Base-by-base conservation (phyloP, 257 asterid species). In the Leptodermis oblonga region DNA sequence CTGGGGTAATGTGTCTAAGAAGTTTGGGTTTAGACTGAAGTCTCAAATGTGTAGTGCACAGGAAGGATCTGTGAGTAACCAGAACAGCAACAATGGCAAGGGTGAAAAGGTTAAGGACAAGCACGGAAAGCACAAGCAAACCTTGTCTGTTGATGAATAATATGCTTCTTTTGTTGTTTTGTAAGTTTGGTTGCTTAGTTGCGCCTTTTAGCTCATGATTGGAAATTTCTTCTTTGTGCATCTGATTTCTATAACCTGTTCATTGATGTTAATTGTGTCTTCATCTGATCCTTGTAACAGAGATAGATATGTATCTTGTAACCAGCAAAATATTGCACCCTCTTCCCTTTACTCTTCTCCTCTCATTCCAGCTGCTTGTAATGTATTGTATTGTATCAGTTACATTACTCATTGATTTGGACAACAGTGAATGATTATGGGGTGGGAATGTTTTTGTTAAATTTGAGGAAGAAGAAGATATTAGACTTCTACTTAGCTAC, bases 21-120 rank as follows among this genome's bases (percentile, higher is more conserved):
- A 82, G 78, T 83, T 93, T 11, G 97, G 97, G 58, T 86, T 90
- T 71, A 69, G 84, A 62, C 42, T 90, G 26, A 93, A 88, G 88
- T 90, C 99, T 14, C 99, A 90, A 68, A 88, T 93, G 96, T 93
- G 99, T 81, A 90, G 95, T 71, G 97, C 99, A 60, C 88, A 90
- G 77, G 97, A 93, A 82, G 95, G 89, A 31, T 93, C 99, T 14
- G 92, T 93, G 34, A 93, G 90, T 62, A 90, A 92, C 81, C 90
- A 85, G 79, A 81, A 73, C 62, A 82, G 58, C 46, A 82, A 75
- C 17, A 67, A 60, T 31, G 81, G 58, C 36, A 86, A 78, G 69
- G 72, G 51, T 74, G 98, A 81, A 62, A 90, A 80, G 85, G 81
- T 70, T 5, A 78, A 79, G 68, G 93, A 83, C 12, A 83, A 70